These are phyloP conservation scores for Arthrobotrys sphaeroides DNA, from an alignment of 2,329 filamentous ascomycete genomes.

Conservation along the genomic window DNA sequence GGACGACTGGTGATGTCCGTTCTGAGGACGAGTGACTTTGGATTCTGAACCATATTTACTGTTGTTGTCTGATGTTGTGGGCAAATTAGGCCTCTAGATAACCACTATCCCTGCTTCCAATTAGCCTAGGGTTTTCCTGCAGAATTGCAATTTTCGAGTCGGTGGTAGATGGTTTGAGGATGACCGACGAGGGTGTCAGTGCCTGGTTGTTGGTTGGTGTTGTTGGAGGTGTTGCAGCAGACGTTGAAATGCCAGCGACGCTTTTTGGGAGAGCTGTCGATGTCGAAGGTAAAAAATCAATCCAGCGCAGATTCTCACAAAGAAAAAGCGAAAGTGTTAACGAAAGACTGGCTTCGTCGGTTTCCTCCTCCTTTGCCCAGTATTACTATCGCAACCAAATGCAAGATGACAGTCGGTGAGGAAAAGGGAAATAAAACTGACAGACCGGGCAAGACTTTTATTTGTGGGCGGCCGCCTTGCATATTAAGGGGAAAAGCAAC, in stretches of 20 bases:
- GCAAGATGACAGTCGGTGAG: constrained; percentile 38
- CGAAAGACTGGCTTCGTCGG: constrained; percentile 50
- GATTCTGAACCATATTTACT: constrained; percentile 48
- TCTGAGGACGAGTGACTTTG: constrained; percentile 49
- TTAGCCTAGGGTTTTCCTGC: neutral
- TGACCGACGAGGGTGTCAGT: neutral
- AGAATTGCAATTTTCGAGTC: neutral
- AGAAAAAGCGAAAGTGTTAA: constrained; percentile 52
- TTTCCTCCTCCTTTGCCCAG: constrained; percentile 20
- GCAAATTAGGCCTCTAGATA: neutral
- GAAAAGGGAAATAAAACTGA: constrained; percentile 28
- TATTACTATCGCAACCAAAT: too few species aligned
- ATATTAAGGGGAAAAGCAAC: constrained; percentile 52
- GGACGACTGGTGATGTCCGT: constrained; percentile 47
- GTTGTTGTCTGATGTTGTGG: neutral
- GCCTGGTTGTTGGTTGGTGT: neutral
- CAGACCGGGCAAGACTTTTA: constrained; percentile 22
- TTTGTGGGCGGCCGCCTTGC: neutral
- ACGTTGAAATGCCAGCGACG: constrained; percentile 41
- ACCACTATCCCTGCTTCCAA: neutral
- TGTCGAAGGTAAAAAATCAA: constrained; percentile 23
- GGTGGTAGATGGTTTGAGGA: neutral
- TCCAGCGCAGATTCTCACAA: constrained; percentile 35
- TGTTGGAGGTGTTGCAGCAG: constrained; percentile 15
- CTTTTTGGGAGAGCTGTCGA: constrained; percentile 10